phyloP scores from a whole-genome alignment of 2,329 filamentous ascomycete genomes.

The Clonostachys solani region DNA sequence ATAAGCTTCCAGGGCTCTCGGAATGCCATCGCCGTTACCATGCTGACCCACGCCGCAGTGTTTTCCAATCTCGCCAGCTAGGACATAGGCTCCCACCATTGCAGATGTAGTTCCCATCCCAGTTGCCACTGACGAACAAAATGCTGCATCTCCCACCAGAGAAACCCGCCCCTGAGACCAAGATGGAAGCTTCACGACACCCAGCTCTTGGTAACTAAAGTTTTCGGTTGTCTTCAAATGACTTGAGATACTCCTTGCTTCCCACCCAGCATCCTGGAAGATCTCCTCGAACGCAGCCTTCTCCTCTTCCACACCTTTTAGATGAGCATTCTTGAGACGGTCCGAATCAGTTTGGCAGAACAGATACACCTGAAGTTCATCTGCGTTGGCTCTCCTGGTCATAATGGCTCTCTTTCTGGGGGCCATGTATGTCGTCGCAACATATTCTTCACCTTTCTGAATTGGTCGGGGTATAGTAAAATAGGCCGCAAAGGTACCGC shows the following conservation, averaged over 20 bases:
- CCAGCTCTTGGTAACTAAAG: slow-evolving; percentile 35
- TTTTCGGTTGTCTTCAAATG: slow-evolving; percentile 22
- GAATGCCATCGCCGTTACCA: background rate
- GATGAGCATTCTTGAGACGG: slow-evolving; percentile 1
- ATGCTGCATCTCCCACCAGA: slow-evolving; percentile 44
- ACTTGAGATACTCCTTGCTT: slow-evolving; percentile 18
- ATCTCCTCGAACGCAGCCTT: slow-evolving; percentile 22
- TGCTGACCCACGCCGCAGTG: background rate
- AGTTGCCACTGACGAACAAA: slow-evolving; percentile 34
- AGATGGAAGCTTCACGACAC: slow-evolving; percentile 29
- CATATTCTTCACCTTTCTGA: slow-evolving; percentile 12
- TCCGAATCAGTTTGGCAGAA: slow-evolving; percentile 18
- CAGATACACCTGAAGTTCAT: slow-evolving; percentile 21
- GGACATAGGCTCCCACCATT: slow-evolving; percentile 41
- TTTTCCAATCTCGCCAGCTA: slow-evolving; percentile 39
- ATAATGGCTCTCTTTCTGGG: slow-evolving; percentile 21
- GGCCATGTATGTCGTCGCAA: slow-evolving; percentile 19
- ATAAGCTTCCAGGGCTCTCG: background rate
- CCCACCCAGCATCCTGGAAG: slow-evolving; percentile 36
- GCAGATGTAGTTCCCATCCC: slow-evolving; percentile 39
- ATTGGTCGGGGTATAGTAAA: slow-evolving; percentile 20
- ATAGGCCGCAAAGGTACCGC: slow-evolving; percentile 16
- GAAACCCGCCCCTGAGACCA: slow-evolving; percentile 30
- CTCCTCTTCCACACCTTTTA: slow-evolving; percentile 14
- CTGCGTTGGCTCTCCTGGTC: slow-evolving; percentile 17